Base-by-base conservation (phyloP, 345 rosid species). In the Boechera stricta region DNA sequence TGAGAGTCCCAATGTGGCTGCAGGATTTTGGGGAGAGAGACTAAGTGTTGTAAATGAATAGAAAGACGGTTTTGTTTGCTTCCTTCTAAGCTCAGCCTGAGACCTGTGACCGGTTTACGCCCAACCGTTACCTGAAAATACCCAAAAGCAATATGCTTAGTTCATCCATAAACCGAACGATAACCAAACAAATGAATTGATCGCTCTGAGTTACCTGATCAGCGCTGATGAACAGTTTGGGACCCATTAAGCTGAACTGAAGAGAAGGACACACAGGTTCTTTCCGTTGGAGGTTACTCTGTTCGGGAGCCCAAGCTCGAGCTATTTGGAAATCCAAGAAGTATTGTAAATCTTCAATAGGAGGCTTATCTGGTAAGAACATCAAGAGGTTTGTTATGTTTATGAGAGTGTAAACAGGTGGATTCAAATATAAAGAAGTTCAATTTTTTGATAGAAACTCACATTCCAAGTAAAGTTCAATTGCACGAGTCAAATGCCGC, bases 191-290 rank as follows among this genome's bases (percentile, higher is more conserved):
- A 42, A 49, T n/a, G 41, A 31, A 11, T 52, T 2, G 53, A 38
- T 12, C 1, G 45, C n/a, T 73, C 31, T 47, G 70, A 21, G 35
- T 53, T 83, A 95, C 99, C 97, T 95, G 97, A 77, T 91, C 92
- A 4, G 97, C 90, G 67, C 96, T 92, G 85, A 95, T 79, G 80
- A 89, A 92, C 2, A 95, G 96, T 83, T 95, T 95, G 4, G 99
- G 99, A 83, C 99, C 98, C 98, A 95, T 95, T 83, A 92, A 87
- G 85, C 99, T 95, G 82, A 95, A 91, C 64, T 92, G 99, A 78
- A 95, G 99, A 81, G 92, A 88, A 56, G 69, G 66, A 72, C 96
- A 95, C 36, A 95, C 96, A 5, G 97, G 99, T 61, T 90, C 99
- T 82, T 92, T 95, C 61, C 98, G 80, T 80, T 86, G 98, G 64